phyloP scores from a whole-genome alignment of 2,329 filamentous ascomycete species.

The Curvularia lunata region DNA sequence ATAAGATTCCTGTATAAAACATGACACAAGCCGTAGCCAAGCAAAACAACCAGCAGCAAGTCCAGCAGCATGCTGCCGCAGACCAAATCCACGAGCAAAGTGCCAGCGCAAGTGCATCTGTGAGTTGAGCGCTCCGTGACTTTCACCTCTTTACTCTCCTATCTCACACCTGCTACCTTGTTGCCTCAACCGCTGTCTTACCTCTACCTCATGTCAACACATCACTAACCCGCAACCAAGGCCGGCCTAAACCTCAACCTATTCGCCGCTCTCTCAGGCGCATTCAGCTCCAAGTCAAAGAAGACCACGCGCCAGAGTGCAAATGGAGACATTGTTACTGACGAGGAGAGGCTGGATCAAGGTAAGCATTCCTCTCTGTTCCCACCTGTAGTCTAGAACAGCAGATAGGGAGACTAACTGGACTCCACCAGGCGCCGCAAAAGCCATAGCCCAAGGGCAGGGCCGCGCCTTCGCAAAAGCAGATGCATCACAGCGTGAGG shows the following conservation, averaged over 20 bases:
- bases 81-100: slow-evolving; percentile 40
- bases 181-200: background rate
- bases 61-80: slow-evolving; percentile 29
- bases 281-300: slow-evolving; percentile 36
- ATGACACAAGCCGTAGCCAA: slow-evolving; percentile 37
- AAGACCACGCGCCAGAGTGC: slow-evolving; percentile 40
- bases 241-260: slow-evolving; percentile 47
- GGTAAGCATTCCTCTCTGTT: slow-evolving; percentile 28
- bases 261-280: slow-evolving; percentile 45
- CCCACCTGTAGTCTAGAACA: too few relatives aligned
- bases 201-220: background rate
- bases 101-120: slow-evolving; percentile 41
- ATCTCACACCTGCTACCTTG: too few relatives aligned
- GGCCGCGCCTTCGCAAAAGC: slow-evolving; percentile 34
- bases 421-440: slow-evolving; percentile 25
- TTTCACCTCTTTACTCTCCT: too few relatives aligned
- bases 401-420: background rate
- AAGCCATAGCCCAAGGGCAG: slow-evolving; percentile 25
- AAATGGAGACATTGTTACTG: slow-evolving; percentile 31
- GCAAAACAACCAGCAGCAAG: slow-evolving; percentile 20
- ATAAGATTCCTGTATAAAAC: background rate
- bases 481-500: slow-evolving; percentile 23
- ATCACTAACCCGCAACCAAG: slow-evolving; percentile 1
- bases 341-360: slow-evolving; percentile 36
- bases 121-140: too few relatives aligned